These are phyloP conservation scores for Zoysia matrella DNA, from an alignment of 202 grass and related monocot species.

Conservation along the genomic window DNA sequence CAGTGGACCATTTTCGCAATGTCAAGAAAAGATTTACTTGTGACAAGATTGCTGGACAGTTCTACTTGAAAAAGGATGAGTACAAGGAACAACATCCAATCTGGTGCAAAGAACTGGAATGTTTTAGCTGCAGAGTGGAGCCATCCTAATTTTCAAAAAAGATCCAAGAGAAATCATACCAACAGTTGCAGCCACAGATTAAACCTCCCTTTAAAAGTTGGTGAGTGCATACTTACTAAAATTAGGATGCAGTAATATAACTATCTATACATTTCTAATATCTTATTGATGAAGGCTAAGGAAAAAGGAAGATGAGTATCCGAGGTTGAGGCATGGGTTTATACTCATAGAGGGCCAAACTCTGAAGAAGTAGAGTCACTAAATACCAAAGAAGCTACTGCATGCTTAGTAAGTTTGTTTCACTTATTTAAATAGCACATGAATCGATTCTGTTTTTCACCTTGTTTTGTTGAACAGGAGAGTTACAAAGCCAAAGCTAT, in stretches of 20 bases:
- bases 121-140: not conserved
- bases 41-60: not conserved
- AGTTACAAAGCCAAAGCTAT: not conserved
- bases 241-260: not conserved
- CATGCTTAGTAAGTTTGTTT: not conserved
- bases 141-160: not conserved
- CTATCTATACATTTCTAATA: not conserved
- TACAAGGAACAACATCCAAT: not conserved
- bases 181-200: not conserved
- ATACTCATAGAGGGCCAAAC: too few relatives aligned
- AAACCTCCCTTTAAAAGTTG: slow-evolving; percentile 20
- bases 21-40: not conserved
- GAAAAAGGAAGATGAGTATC: too few relatives aligned
- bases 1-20: not conserved
- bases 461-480: not conserved
- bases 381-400: not conserved
- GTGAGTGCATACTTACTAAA: not conserved
- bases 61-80: not conserved
- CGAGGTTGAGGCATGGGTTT: too few relatives aligned
- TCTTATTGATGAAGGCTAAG: too few relatives aligned
- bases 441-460: not conserved
- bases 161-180: not conserved
- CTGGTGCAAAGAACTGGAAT: not conserved
- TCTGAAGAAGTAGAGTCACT: not conserved
- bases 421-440: too few relatives aligned